Percentiles rank a stretch among this genome's conserved stretches.
These are phyloP conservation scores for Cicer cuneatum DNA, from an alignment of 306 rosid species.

Conservation along the genomic window DNA sequence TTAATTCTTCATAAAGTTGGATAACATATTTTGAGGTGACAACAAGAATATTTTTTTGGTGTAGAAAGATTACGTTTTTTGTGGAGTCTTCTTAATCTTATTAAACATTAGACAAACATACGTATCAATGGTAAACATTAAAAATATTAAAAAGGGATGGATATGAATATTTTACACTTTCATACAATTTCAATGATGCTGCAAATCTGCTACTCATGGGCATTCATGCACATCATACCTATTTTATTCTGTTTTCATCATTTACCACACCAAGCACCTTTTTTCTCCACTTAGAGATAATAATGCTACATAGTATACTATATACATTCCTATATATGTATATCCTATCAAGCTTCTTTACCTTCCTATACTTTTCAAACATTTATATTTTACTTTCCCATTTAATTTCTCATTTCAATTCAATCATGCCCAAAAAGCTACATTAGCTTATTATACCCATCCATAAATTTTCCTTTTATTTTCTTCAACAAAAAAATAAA, in stretches of 20 bases:
- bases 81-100: too few relatives aligned
- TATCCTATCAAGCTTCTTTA: constrained; percentile 31
- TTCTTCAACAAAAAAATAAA: background rate
- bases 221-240: constrained; percentile 54
- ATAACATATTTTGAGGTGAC: too few relatives aligned
- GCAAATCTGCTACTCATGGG: constrained; percentile 45
- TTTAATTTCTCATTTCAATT: background rate
- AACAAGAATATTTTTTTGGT: too few relatives aligned
- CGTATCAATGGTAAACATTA: too few relatives aligned
- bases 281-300: background rate
- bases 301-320: background rate
- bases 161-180: background rate
- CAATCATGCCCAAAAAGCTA: background rate
- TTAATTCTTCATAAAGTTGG: too few relatives aligned
- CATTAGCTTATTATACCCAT: constrained; percentile 11
- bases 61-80: too few relatives aligned
- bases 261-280: constrained; percentile 5
- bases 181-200: constrained; percentile 54
- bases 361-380: constrained; percentile 28
- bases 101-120: too few relatives aligned
- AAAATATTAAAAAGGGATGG: background rate
- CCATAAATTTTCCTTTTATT: background rate
- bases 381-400: constrained; percentile 1
- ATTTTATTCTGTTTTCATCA: constrained; percentile 7
- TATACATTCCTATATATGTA: constrained; percentile 20